Percentiles rank a stretch among this genome's conserved stretches.
These are phyloP conservation scores for Boletus hoseneyae DNA, from an alignment of 1,284 basidiomycete species.

Conservation along the genomic window DNA sequence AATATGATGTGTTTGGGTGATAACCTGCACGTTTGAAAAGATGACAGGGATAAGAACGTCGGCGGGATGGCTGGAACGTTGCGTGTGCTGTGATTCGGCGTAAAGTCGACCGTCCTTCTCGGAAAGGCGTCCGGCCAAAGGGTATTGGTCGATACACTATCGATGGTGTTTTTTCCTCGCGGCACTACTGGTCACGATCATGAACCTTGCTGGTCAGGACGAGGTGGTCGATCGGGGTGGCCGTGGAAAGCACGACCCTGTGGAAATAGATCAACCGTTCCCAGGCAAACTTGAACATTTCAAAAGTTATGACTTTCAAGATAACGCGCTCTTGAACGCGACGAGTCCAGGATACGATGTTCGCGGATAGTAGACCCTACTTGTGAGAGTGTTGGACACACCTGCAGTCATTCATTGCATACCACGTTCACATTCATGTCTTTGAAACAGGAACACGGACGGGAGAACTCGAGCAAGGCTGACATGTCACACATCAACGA, in stretches of 20 bases:
- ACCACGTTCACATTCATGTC: constrained; percentile 22
- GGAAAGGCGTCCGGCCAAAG: constrained; percentile 6
- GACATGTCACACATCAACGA: constrained; percentile 12
- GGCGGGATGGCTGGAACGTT: constrained; percentile 13
- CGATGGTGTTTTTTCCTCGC: neutral
- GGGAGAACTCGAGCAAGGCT: constrained; percentile 13
- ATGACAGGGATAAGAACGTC: neutral
- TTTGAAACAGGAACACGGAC: constrained; percentile 20
- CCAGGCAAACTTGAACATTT: constrained; percentile 18
- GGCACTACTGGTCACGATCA: neutral
- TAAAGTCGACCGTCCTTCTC: constrained; percentile 18
- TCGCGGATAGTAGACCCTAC: neutral
- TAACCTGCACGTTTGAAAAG: neutral
- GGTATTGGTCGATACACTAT: constrained; percentile 22
- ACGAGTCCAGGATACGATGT: neutral
- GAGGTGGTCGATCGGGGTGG: constrained; percentile 13
- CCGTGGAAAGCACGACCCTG: constrained; percentile 7
- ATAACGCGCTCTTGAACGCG: neutral
- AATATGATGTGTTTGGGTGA: constrained; percentile 10
- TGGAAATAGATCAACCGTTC: constrained; percentile 14
- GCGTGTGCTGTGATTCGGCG: constrained; percentile 16
- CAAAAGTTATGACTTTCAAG: constrained; percentile 5
- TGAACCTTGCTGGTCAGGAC: neutral
- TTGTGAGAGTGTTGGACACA: neutral
- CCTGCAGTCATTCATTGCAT: neutral